phyloP scores from a whole-genome alignment of 768 basidiomycete species.

The Trametes villosa region DNA sequence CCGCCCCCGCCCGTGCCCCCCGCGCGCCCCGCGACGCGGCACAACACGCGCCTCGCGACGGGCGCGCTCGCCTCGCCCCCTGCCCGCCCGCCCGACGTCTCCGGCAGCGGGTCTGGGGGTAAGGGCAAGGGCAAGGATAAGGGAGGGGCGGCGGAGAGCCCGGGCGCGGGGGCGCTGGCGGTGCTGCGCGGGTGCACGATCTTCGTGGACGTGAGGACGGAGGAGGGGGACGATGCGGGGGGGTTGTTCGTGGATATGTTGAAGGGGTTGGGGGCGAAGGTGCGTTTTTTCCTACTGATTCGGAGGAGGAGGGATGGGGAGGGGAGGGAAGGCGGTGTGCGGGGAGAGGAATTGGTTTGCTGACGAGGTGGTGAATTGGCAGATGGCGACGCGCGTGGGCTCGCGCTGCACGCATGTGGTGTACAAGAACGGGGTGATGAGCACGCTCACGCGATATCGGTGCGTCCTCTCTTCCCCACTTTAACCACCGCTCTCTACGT shows the following conservation, averaged over 20 bases:
- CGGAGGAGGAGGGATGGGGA: background rate
- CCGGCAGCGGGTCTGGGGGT: conserved; percentile 23
- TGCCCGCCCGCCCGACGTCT: background rate
- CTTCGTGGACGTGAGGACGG: conserved; percentile 81
- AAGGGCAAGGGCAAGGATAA: conserved; percentile 37
- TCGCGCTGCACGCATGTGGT: conserved; percentile 83
- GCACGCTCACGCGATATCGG: conserved; percentile 76
- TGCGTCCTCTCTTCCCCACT: conserved; percentile 40
- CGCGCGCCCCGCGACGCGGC: conserved; percentile 2
- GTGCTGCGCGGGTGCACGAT: conserved; percentile 75
- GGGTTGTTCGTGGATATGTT: conserved; percentile 85
- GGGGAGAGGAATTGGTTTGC: too few species aligned
- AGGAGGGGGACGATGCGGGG: conserved; percentile 80
- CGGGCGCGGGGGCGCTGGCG: conserved; percentile 40
- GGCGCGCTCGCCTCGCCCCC: conserved; percentile 20
- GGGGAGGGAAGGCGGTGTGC: too few species aligned
- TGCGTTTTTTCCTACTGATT: conserved; percentile 38
- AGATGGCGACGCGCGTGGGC: conserved; percentile 70
- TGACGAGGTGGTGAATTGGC: background rate
- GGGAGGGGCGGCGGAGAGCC: conserved; percentile 8
- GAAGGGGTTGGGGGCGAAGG: conserved; percentile 78
- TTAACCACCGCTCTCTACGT: too few species aligned
- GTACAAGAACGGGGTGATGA: conserved; percentile 79
- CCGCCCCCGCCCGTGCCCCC: background rate
- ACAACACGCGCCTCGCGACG: conserved; percentile 20